Conservation (phyloP, 23 red algal genomes). For the Gracilaria domingensis region DNA sequence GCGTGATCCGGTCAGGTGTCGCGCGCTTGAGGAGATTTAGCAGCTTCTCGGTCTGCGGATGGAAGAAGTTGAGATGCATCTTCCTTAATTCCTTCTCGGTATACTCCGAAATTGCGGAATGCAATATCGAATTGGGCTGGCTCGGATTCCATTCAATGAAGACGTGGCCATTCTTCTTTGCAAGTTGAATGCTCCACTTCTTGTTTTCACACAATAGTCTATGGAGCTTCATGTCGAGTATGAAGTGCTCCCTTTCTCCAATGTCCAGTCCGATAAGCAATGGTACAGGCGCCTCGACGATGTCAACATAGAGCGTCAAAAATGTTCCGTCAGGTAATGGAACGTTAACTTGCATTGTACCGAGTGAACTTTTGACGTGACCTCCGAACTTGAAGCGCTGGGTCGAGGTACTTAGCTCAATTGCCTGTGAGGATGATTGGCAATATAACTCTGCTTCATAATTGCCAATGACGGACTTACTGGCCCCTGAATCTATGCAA, state of each 20-base stretch:
- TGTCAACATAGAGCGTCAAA: background rate
- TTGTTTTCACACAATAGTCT: too few relatives aligned
- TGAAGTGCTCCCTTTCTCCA: background rate
- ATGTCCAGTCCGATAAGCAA: background rate
- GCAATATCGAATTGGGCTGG: too few relatives aligned
- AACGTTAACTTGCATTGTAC: background rate
- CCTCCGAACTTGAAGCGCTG: background rate
- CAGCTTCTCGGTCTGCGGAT: too few relatives aligned
- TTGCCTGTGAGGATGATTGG: background rate
- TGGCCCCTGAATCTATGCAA: background rate
- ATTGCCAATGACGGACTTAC: background rate
- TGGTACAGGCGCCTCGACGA: background rate
- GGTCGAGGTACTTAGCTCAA: background rate
- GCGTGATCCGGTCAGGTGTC: too few relatives aligned
- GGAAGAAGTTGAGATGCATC: too few relatives aligned
- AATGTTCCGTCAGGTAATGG: background rate
- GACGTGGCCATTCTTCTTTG: too few relatives aligned
- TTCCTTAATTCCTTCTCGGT: too few relatives aligned
- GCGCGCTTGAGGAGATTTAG: background rate
- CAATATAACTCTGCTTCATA: background rate
- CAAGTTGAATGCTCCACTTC: too few relatives aligned
- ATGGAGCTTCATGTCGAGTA: background rate
- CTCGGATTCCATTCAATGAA: too few relatives aligned
- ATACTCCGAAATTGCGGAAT: too few relatives aligned
- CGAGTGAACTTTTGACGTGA: background rate